These are phyloP conservation scores for Mortierella antarctica DNA, from an alignment of 192 early-diverging fungal species.

Conservation along the genomic window DNA sequence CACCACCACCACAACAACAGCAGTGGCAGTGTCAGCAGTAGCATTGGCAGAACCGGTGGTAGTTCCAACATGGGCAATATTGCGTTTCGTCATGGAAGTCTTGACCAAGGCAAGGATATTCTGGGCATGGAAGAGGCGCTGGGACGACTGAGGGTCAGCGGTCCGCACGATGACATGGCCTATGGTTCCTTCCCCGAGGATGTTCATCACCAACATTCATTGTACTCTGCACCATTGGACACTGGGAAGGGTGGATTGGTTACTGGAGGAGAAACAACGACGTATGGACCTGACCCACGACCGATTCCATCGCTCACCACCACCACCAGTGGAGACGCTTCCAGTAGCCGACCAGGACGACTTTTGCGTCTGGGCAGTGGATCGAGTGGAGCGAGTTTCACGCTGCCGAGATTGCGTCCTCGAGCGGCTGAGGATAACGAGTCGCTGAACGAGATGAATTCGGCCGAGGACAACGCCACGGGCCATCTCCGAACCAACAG, in stretches of 20 bases:
- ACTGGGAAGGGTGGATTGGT: constrained; percentile 6
- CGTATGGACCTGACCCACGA: constrained; percentile 18
- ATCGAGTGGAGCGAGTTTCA: constrained; percentile 21
- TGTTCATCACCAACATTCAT: constrained; percentile 46
- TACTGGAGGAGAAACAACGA: neutral
- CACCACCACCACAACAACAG: too few species aligned
- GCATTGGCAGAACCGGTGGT: neutral
- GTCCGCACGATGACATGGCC: constrained; percentile 20
- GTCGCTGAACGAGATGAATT: constrained; percentile 32
- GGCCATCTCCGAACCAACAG: neutral
- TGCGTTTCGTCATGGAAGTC: constrained; percentile 48
- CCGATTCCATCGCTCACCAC: constrained; percentile 28
- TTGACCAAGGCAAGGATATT: constrained; percentile 47
- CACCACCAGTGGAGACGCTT: constrained; percentile 4
- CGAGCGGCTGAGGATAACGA: constrained; percentile 37
- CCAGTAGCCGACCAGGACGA: constrained; percentile 17
- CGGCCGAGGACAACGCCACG: neutral
- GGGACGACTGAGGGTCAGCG: constrained; percentile 13
- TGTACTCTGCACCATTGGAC: constrained; percentile 39
- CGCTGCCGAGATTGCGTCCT: constrained; percentile 32
- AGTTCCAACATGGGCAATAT: constrained; percentile 29
- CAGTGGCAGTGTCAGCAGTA: constrained; percentile 6
- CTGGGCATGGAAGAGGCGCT: constrained; percentile 44
- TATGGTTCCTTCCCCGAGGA: constrained; percentile 50
- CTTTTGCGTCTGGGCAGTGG: constrained; percentile 24